Conservation (phyloP, 2,329 filamentous ascomycete genomes). For the Xylaria sp. region DNA sequence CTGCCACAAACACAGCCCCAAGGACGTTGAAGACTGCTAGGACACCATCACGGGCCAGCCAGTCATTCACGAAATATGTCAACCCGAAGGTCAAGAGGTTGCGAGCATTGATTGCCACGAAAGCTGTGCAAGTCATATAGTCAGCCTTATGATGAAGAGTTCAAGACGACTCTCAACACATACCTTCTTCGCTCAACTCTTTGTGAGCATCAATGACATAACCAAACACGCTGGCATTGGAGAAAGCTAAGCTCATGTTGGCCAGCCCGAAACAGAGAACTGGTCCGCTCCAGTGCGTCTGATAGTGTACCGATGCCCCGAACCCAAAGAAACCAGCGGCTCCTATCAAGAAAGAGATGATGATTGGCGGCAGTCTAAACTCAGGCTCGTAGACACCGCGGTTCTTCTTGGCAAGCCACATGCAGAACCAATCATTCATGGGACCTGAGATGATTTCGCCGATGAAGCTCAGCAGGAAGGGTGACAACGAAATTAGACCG, state of each 20-base stretch:
- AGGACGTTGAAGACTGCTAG: slow-evolving; percentile 48
- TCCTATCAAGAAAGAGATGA: slow-evolving; percentile 48
- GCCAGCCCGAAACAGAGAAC: slow-evolving; percentile 55
- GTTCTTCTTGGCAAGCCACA: slow-evolving; percentile 55
- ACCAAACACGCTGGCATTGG: slow-evolving; percentile 54
- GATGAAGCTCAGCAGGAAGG: slow-evolving; percentile 54
- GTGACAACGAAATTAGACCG: slow-evolving; percentile 57
- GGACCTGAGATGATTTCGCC: slow-evolving; percentile 53
- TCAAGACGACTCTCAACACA: slow-evolving; percentile 9
- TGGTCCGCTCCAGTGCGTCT: slow-evolving; percentile 55
- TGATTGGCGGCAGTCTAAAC: slow-evolving; percentile 51
- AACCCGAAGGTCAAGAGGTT: slow-evolving; percentile 54
- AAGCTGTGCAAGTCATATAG: slow-evolving; percentile 40
- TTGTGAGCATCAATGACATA: slow-evolving; percentile 57
- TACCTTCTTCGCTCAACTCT: slow-evolving; percentile 51
- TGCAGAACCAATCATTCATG: slow-evolving; percentile 51
- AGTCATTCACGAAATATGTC: slow-evolving; percentile 51
- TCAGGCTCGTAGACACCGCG: slow-evolving; percentile 60
- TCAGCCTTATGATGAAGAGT: slow-evolving; percentile 3
- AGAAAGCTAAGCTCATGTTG: slow-evolving; percentile 54
- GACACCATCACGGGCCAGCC: slow-evolving; percentile 45
- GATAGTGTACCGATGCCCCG: slow-evolving; percentile 50
- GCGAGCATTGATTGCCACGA: slow-evolving; percentile 57
- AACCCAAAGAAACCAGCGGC: slow-evolving; percentile 55
- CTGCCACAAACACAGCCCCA: slow-evolving; percentile 49